A percentile compares a stretch with the other conserved stretches of the same genome.
Conservation (phyloP, 2,329 filamentous ascomycete species). For the Zasmidium citrigriseum region DNA sequence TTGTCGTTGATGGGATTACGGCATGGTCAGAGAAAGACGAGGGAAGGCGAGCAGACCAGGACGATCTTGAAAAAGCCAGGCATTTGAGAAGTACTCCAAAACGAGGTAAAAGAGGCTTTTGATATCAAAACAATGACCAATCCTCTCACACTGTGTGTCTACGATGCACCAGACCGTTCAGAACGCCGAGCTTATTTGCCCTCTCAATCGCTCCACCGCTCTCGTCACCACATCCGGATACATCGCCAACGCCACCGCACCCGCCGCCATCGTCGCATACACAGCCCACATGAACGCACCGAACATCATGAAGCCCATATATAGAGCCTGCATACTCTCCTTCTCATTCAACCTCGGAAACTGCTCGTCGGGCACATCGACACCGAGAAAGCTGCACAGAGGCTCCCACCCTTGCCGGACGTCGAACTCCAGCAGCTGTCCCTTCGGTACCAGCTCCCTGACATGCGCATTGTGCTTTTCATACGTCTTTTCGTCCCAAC, state of each 20-base stretch:
- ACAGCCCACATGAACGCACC: background rate
- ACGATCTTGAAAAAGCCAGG: too few species aligned
- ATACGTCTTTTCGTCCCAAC: background rate
- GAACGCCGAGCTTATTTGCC: too few species aligned
- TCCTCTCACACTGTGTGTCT: too few species aligned
- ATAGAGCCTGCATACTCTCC: background rate
- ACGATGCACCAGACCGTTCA: too few species aligned
- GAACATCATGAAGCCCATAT: background rate
- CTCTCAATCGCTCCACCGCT: background rate
- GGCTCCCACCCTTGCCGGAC: conserved; percentile 8
- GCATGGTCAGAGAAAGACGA: too few species aligned
- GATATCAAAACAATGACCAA: too few species aligned
- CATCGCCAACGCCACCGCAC: background rate
- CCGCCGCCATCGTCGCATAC: background rate
- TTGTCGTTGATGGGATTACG: too few species aligned
- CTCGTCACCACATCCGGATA: background rate
- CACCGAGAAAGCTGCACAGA: conserved; percentile 2
- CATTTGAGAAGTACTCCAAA: too few species aligned
- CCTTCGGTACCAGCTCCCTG: conserved; percentile 1
- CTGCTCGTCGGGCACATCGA: background rate
- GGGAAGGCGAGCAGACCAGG: too few species aligned
- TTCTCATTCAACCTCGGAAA: background rate
- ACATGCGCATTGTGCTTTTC: conserved; percentile 8
- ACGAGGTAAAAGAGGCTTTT: too few species aligned
- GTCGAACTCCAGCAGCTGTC: conserved; percentile 5